Base-by-base conservation (phyloP, 176 grass and related monocot genomes). In the Phoenix dactylifera region DNA sequence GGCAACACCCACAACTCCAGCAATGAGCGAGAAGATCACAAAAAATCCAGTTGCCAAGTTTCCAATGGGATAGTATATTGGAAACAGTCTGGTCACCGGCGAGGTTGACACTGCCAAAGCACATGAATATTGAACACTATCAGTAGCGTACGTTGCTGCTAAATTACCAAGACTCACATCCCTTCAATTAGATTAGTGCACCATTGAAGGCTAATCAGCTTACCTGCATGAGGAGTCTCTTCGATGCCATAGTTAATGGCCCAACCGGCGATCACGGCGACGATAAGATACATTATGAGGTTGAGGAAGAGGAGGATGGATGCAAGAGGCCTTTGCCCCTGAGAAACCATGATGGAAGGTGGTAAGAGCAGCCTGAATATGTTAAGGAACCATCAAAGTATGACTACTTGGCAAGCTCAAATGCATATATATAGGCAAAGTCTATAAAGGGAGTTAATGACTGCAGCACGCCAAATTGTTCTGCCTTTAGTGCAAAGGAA, bases 31-130 rank as follows among this genome's bases (percentile, higher is more conserved):
- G 67, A 97, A 97, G 74, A 97, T 97, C 62, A 91, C 76, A 63
- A 97, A 97, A 76, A 97, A 97, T 19, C 93, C 93, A 51, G 93
- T 97, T n/a, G 87, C 87, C 6, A 91, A 18, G 78, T 97, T 97
- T 55, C 93, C 93, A 7, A 97, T 92, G 15, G 93, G 93, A 75
- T 85, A 91, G 69, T 91, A 88, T 80, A 97, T 88, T 48, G 93
- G 93, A 71, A 97, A 97, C 74, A 92, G 67, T 0, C 60, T 68
- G 65, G 78, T 84, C 24, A 73, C 54, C 71, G 72, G 49, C 56
- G 51, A 51, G 51, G 58, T 64, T 57, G 56, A 24, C 57, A 82
- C 93, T 97, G 77, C 73, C 32, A 44, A 14, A 44, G 35, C 7
- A 44, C 10, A 44, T 0, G 35, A 44, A 44, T 3, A 3, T 44